Evolutionary conservation across 257 asterid species (phyloP), one percentile per base, ranked within the genome.

Genomic region (Penstemon barbatus): DNA sequence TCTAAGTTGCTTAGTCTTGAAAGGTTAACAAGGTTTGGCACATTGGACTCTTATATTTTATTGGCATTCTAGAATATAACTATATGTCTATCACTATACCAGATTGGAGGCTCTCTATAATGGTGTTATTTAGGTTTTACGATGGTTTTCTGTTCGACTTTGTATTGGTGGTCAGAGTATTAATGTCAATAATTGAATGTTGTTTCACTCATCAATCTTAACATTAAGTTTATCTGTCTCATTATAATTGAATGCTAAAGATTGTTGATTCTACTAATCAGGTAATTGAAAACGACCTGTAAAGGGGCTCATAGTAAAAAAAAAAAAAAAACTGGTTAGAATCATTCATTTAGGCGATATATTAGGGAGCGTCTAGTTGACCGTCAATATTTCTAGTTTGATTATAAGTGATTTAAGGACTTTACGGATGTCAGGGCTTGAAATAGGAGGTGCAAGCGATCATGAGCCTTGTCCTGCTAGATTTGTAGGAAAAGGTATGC

Each of bases 381-480:
- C 44, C 59, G 6, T 57, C 43, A 40, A 48, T 64, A 57, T n/a
- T 61, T 39, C 56, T 19, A 39, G n/a, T 68, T 71, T 60, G 66
- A 69, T 68, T 61, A 69, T 41, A 63, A 61, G 68, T 68, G 66
- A 4, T 57, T 40, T 73, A 63, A 41, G 8, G 43, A 62, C 19
- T 41, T 33, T 56, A 25, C 56, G 54, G n/a, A 56, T 36, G 65
- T 76, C 64, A 15, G 61, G 62, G 53, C 65, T 42, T 75, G 64
- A 68, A 50, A 65, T 86, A 93, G 99, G 99, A 69, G 99, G 97
- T 70, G 99, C 97, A 78, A 93, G 97, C 77, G 99, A 97, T 63
- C 99, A 93, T 25, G 99, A 93, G 83, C 99, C 99, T 69, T 92
- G 96, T 73, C 94, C 89, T 78, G 99, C 96, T 70, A 97, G 99